These are phyloP conservation scores for Venturia oleaginea DNA, from an alignment of 2,329 filamentous ascomycete species.

Conservation along the genomic window DNA sequence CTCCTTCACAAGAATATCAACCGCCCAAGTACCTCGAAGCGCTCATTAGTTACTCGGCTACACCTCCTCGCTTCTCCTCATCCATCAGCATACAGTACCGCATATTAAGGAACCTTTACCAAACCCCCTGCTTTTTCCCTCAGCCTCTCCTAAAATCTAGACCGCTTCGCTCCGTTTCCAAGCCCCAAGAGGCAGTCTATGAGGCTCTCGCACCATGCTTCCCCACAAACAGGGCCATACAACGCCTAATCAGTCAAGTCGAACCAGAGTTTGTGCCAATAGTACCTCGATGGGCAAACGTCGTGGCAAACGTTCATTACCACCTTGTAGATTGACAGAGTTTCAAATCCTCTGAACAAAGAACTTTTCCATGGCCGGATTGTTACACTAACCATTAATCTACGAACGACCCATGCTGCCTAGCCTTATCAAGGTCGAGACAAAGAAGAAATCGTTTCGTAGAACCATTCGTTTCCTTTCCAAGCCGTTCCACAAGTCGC, in stretches of 20 bases:
- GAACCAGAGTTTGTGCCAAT: not conserved
- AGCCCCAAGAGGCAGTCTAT: not conserved
- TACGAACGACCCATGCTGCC: not conserved
- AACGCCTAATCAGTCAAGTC: not conserved
- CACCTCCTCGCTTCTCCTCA: too few species aligned
- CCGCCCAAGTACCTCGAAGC: too few species aligned
- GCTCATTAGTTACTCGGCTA: too few species aligned
- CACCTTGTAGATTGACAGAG: not conserved
- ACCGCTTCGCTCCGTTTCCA: not conserved
- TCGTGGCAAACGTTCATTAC: not conserved
- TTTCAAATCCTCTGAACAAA: not conserved
- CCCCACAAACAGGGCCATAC: not conserved
- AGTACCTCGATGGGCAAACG: not conserved
- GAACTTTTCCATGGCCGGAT: not conserved
- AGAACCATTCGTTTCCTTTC: not conserved
- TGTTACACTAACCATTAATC: not conserved
- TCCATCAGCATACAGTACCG: too few species aligned
- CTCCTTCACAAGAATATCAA: too few species aligned
- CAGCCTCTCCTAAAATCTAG: not conserved
- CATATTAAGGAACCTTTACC: not conserved
- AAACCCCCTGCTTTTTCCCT: not conserved
- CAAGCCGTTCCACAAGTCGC: not conserved
- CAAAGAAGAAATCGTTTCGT: not conserved
- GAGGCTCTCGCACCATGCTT: not conserved
- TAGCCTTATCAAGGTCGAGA: not conserved